Evolutionary conservation across 129 eudicot genomes (phyloP), one percentile per base, ranked within the genome.

Genomic region (Smallanthus sonchifolius): DNA sequence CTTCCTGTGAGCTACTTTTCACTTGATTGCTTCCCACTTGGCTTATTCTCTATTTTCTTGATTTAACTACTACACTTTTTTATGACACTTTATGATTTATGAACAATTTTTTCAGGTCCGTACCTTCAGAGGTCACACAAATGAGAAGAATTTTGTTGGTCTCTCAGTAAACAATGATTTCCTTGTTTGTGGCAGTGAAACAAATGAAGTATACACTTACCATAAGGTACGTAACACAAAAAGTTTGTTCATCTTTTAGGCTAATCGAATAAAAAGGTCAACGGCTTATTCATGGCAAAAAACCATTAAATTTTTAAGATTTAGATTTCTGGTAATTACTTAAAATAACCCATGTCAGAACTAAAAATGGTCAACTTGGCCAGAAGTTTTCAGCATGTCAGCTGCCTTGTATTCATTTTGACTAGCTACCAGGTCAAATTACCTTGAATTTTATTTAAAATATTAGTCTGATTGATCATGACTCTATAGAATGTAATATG

Each of bases 111-210:
- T 77, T 30, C 83, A 91, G 97, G 76, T 91, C 56, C 90, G 95
- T 44, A 86, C 92, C 30, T 88, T 82, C 63, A 86, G 80, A 80
- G 95, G 92, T 70, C 97, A 91, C 59, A 85, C 89, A 8, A 91
- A 88, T n/a, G 95, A 91, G 84, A 91, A 86, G 77, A 91, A 91
- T 61, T 91, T 91, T 76, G 95, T 91, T 42, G 97, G 95, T 57
- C 92, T 91, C 60, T 56, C 89, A 0, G 97, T 86, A 51, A 91
- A 84, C 72, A 75, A 55, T 47, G 97, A 88, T 37, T 91, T 86
- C 75, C 77, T 91, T 35, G 89, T 92, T 9, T 91, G 97, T 81
- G 97, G 97, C 35, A 88, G 97, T 54, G 97, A 91, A 83, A 82
- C 95, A 37, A 91, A 88, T 54, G 97, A 91, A 85, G 95, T 91